Evolutionary conservation across 2,329 filamentous ascomycete genomes (phyloP).

Genomic region (Sporothrix dimorphospora): DNA sequence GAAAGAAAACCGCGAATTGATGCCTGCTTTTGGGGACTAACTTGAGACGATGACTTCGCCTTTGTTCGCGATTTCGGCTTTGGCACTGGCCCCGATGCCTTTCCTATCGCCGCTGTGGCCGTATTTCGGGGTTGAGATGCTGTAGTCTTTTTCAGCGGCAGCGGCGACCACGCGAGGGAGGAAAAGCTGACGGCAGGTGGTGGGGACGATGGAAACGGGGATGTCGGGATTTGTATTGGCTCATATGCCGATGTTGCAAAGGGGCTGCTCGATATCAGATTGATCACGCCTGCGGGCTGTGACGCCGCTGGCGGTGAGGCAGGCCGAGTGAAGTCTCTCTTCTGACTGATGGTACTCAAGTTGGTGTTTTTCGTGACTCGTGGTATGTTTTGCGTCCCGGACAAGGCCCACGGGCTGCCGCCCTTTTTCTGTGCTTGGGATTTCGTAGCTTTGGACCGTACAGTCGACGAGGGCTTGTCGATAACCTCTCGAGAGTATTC

Average conservation of each 20-base stretch:
- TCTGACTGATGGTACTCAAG: neutral
- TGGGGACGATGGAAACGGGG: neutral
- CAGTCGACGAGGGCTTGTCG: neutral
- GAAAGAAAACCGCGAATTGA: conserved; percentile 29
- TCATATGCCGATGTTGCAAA: neutral
- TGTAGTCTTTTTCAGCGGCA: neutral
- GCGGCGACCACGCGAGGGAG: conserved; percentile 4
- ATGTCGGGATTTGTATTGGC: neutral
- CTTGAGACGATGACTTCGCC: neutral
- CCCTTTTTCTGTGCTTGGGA: neutral
- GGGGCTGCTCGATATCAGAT: conserved; percentile 25
- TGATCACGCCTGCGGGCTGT: conserved; percentile 2
- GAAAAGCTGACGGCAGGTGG: conserved; percentile 18
- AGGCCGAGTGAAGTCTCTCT: neutral
- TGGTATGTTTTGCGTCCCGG: conserved; percentile 22
- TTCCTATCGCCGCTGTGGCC: neutral
- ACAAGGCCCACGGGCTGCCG: conserved; percentile 28
- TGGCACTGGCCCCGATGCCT: neutral
- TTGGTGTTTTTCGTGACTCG: conserved; percentile 16
- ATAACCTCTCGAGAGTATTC: neutral
- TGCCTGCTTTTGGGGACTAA: conserved; percentile 24
- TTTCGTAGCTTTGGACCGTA: neutral
- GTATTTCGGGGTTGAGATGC: neutral
- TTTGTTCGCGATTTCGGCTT: neutral
- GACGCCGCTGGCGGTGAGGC: neutral